Evolutionary conservation across 805 yeast species (phyloP), one percentile per base, ranked within the genome.

Genomic region (Isabelozyma rhagii): DNA sequence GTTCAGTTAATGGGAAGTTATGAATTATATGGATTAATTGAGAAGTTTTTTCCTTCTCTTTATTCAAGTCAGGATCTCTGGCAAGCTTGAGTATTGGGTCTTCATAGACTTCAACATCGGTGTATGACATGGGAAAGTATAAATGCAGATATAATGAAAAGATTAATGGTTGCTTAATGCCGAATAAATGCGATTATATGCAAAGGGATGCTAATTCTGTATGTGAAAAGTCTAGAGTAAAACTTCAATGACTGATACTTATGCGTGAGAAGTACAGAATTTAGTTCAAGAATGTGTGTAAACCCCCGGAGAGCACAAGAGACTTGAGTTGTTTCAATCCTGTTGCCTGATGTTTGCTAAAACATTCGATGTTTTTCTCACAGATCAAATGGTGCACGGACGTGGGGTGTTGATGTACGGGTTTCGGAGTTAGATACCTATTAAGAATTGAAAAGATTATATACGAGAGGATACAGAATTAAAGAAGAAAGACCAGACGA

Each of bases 21-120:
- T 74, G 74, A 39, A 81, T 80, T 13, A 75, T 58, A 44, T 56
- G 59, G 1, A 78, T 57, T 8, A 81, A 60, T 52, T 71, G 64
- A 13, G 69, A 60, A 0, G 83, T 63, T 51, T 72, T 74, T 21
- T 53, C 63, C 47, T 74, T 70, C 27, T 66, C 76, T 45, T 67
- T 67, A 46, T 75, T 79, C 34, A 81, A 66, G 45, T 75, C 65
- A 1, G 82, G 80, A 59, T 80, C 83, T 51, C 74, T 75, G 10
- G 79, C 70, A 28, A 81, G 64, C 14, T 62, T 57, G 48, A 81
- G 62, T 39, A 81, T 66, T 7, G 82, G 82, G 59, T 81, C 85
- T 10, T 66, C 64, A 55, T 72, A 79, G n/a, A 61, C 56, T 54
- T 43, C 45, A 14, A 43, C 27, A 28, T 43, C 45, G 5, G 39